Percentiles rank a stretch among this genome's conserved stretches.
Evolutionary conservation across 768 basidiomycete species (phyloP).

Genomic region (Dioszegia crocea): DNA sequence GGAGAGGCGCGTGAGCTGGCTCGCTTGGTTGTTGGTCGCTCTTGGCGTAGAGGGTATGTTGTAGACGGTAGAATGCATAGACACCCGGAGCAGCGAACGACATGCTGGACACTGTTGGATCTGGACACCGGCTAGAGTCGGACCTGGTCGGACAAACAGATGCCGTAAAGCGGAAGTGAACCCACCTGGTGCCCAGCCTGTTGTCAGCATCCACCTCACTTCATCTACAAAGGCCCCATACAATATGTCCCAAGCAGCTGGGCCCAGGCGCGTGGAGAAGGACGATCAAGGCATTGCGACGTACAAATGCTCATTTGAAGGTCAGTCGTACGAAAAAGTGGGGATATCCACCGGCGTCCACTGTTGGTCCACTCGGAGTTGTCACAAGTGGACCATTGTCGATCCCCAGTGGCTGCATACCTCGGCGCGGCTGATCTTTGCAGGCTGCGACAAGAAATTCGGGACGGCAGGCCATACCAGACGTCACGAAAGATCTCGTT

Average conservation of each 20-base stretch:
- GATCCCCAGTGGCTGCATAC: too few relatives aligned
- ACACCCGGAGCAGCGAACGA: too few relatives aligned
- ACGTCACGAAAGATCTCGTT: slow-evolving; percentile 35
- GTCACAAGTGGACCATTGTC: too few relatives aligned
- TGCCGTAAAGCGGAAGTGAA: too few relatives aligned
- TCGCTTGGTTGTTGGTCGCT: slow-evolving; percentile 43
- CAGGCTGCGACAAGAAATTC: slow-evolving; percentile 36
- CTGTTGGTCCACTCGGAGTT: too few relatives aligned
- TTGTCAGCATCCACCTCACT: too few relatives aligned
- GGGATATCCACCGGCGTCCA: too few relatives aligned
- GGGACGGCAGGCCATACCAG: slow-evolving; percentile 35
- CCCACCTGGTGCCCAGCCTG: too few relatives aligned
- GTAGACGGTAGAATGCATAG: slow-evolving; percentile 8
- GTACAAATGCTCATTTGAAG: neutral
- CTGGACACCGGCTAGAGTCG: too few relatives aligned
- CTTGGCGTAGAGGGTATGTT: slow-evolving; percentile 44
- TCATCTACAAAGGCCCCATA: neutral
- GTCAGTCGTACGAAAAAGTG: neutral
- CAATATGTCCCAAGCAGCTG: neutral
- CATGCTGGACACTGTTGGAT: too few relatives aligned
- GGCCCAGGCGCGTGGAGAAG: neutral
- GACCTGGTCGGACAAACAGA: too few relatives aligned
- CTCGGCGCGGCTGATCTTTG: neutral
- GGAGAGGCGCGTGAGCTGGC: slow-evolving; percentile 44
- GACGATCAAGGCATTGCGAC: neutral